phyloP scores from a whole-genome alignment of 2,329 filamentous ascomycete genomes.

The Cladosporium oxysporum region DNA sequence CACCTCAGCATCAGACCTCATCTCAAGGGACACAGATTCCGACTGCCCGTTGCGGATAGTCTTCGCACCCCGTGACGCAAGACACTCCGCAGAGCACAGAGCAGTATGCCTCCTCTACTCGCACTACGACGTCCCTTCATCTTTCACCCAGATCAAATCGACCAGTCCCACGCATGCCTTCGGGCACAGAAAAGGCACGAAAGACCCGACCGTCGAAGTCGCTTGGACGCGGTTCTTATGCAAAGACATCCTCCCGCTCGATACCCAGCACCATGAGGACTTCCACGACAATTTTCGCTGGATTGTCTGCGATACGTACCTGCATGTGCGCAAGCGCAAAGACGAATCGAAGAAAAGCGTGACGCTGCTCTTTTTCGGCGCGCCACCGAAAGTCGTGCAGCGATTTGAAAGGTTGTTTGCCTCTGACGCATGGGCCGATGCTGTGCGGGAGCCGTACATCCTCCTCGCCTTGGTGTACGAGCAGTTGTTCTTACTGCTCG shows the following conservation, averaged over 20 bases:
- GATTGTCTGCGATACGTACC: not conserved
- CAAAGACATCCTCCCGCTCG: not conserved
- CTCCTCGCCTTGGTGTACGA: slow-evolving; percentile 37
- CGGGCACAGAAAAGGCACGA: not conserved
- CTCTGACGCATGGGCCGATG: slow-evolving; percentile 29
- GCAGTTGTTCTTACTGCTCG: slow-evolving; percentile 37
- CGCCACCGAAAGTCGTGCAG: not conserved
- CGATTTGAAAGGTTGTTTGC: not conserved
- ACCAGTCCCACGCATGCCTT: slow-evolving; percentile 8
- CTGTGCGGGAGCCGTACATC: slow-evolving; percentile 36
- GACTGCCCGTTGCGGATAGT: not conserved
- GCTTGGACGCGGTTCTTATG: slow-evolving; percentile 12
- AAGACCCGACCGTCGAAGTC: not conserved
- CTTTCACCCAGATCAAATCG: not conserved
- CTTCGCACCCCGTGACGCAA: not conserved
- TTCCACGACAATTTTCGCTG: slow-evolving; percentile 13
- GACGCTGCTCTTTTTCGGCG: slow-evolving; percentile 9
- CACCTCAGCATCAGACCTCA: not conserved
- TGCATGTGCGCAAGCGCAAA: not conserved
- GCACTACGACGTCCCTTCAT: not conserved
- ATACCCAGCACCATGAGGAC: not conserved
- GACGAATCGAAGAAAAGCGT: not conserved
- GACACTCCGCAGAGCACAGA: not conserved
- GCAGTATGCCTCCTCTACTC: not conserved
- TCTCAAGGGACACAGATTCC: not conserved